phyloP scores from a whole-genome alignment of 2,329 filamentous ascomycete species.

The Emergomyces africanus region DNA sequence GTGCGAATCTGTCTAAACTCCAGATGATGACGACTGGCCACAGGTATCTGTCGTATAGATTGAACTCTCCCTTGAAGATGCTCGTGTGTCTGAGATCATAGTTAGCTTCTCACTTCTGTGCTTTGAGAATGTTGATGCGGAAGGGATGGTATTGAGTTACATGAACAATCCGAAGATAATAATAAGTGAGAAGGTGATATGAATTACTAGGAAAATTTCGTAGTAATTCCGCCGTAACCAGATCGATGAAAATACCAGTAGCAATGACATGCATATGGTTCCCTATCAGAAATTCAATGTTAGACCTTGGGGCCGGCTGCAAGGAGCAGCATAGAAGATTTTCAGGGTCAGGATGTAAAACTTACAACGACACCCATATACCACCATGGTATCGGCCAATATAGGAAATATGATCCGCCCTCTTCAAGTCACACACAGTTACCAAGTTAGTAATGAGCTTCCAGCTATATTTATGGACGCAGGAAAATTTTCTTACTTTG shows the following conservation, averaged over 20 bases:
- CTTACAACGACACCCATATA: slow-evolving; percentile 16
- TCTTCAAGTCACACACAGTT: not conserved
- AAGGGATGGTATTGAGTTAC: slow-evolving; percentile 14
- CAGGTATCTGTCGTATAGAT: slow-evolving; percentile 35
- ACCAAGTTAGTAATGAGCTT: not conserved
- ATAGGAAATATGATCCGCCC: slow-evolving; percentile 7
- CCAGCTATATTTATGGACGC: not conserved
- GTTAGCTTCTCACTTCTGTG: not conserved
- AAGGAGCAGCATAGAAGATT: not conserved
- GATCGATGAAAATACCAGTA: slow-evolving; percentile 30
- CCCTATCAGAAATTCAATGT: slow-evolving; percentile 9
- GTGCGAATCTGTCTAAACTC: slow-evolving; percentile 33
- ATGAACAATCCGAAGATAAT: slow-evolving; percentile 33
- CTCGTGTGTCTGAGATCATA: slow-evolving; percentile 26
- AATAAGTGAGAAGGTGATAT: slow-evolving; percentile 25
- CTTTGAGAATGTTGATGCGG: not conserved
- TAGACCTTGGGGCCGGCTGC: not conserved
- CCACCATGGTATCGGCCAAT: slow-evolving; percentile 11
- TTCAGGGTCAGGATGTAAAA: slow-evolving; percentile 4
- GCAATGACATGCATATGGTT: slow-evolving; percentile 23
- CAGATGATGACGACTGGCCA: slow-evolving; percentile 37
- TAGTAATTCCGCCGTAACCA: slow-evolving; percentile 33
- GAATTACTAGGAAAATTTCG: slow-evolving; percentile 28
- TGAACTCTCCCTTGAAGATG: slow-evolving; percentile 35
- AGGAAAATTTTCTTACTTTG: slow-evolving; percentile 5